Evolutionary conservation across 495 filamentous ascomycete genomes (phyloP).

Genomic region (Podospora conica): DNA sequence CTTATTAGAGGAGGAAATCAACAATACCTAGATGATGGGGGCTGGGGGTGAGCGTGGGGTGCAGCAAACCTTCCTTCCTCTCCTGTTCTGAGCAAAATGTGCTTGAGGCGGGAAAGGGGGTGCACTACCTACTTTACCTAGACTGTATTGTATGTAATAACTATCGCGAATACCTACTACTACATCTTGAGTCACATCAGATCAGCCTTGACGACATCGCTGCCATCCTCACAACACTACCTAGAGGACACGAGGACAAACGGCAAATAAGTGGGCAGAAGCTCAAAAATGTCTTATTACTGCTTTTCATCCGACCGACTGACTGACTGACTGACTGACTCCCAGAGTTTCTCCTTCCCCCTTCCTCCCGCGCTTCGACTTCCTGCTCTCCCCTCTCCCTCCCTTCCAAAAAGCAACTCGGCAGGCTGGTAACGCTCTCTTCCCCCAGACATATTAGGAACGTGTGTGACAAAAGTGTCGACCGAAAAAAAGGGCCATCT

Average conservation of each 20-base stretch:
- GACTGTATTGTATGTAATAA: not conserved
- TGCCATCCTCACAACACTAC: too few species aligned
- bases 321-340: not conserved
- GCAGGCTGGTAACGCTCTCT: not conserved
- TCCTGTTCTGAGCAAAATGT: too few species aligned
- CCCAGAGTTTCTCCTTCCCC: not conserved
- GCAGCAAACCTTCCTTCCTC: too few species aligned
- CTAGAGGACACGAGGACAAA: too few species aligned
- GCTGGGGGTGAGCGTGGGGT: not conserved
- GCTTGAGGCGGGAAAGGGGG: too few species aligned
- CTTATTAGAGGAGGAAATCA: not conserved
- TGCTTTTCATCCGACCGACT: not conserved
- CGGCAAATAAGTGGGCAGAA: too few species aligned
- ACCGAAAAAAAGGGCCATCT: not conserved
- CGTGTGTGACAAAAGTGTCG: not conserved
- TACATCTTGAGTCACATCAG: too few species aligned
- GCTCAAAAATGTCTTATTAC: not conserved
- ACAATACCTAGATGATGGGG: constrained; percentile 2
- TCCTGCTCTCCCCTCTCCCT: not conserved
- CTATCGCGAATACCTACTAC: not conserved
- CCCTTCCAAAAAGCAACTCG: not conserved
- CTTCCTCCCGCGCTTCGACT: not conserved
- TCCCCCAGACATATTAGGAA: not conserved
- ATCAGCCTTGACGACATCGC: too few species aligned
- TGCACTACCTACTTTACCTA: not conserved